These are phyloP conservation scores for Eucalyptus curtisii DNA, from an alignment of 345 rosid species.

Conservation along the genomic window DNA sequence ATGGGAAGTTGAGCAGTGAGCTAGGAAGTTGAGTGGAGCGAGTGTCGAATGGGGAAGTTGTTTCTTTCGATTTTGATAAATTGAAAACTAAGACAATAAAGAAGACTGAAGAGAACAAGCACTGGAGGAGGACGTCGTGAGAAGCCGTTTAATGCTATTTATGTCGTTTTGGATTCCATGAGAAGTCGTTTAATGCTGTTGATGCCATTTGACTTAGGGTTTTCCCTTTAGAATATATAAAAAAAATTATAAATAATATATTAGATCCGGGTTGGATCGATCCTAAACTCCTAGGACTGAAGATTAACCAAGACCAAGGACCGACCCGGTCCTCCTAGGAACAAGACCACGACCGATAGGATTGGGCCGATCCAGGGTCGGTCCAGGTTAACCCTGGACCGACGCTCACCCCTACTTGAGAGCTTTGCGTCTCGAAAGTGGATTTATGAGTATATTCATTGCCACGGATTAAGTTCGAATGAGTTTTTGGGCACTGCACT, in stretches of 20 bases:
- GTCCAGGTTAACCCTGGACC: fast-evolving
- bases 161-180: too few species aligned
- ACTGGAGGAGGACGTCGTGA: fast-evolving
- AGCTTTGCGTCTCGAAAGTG: neutral
- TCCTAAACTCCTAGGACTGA: too few species aligned
- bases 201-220: fast-evolving
- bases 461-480: neutral
- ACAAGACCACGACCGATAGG: fast-evolving
- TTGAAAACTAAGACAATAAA: too few species aligned
- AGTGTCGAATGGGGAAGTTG: too few species aligned
- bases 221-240: too few species aligned
- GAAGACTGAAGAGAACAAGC: fast-evolving
- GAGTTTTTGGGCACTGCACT: neutral
- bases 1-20: too few species aligned
- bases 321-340: fast-evolving
- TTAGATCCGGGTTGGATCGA: fast-evolving
- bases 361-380: fast-evolving
- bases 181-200: fast-evolving
- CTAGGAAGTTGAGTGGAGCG: fast-evolving
- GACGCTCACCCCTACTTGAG: neutral
- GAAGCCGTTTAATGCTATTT: too few species aligned
- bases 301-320: fast-evolving
- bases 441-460: neutral
- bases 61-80: fast-evolving
- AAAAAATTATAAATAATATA: too few species aligned